phyloP scores from a whole-genome alignment of 495 filamentous ascomycete species.

The Penicillium bovifimosum region DNA sequence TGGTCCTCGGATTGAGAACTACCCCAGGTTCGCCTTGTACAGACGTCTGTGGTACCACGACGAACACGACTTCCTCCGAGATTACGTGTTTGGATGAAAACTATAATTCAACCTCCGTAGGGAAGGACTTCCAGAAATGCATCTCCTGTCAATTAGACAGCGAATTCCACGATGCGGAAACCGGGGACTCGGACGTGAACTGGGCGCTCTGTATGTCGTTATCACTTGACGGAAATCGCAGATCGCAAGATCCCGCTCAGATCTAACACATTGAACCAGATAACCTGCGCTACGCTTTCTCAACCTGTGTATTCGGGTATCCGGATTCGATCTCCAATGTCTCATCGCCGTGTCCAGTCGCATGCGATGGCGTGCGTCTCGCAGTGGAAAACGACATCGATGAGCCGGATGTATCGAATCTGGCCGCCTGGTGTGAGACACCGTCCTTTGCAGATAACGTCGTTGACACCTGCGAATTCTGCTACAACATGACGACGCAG shows the following conservation, averaged over 20 bases:
- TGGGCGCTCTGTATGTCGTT: conserved; percentile 55
- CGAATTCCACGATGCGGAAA: conserved; percentile 37
- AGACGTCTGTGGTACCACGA: conserved; percentile 39
- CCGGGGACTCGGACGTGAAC: conserved; percentile 50
- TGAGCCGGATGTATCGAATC: conserved; percentile 25
- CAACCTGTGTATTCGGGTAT: conserved; percentile 41
- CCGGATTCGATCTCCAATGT: conserved; percentile 33
- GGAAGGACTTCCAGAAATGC: conserved; percentile 51
- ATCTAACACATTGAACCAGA: conserved; percentile 25
- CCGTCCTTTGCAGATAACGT: conserved; percentile 38
- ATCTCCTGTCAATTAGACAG: conserved; percentile 56
- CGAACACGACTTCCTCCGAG: conserved; percentile 45
- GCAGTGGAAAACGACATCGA: conserved; percentile 32
- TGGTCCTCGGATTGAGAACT: conserved; percentile 24
- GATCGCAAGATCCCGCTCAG: neutral
- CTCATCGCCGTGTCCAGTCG: conserved; percentile 39
- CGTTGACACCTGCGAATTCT: conserved; percentile 39
- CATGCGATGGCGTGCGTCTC: conserved; percentile 32
- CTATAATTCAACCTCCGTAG: conserved; percentile 38
- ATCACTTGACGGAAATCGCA: neutral
- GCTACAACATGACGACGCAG: conserved; percentile 39
- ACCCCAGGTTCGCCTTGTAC: conserved; percentile 51
- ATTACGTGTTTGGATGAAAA: conserved; percentile 50
- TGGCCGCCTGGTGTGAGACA: conserved; percentile 30
- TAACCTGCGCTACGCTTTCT: conserved; percentile 47